These are phyloP conservation scores for Prototheca cutis DNA, from an alignment of 163 green algal species.

Conservation along the genomic window DNA sequence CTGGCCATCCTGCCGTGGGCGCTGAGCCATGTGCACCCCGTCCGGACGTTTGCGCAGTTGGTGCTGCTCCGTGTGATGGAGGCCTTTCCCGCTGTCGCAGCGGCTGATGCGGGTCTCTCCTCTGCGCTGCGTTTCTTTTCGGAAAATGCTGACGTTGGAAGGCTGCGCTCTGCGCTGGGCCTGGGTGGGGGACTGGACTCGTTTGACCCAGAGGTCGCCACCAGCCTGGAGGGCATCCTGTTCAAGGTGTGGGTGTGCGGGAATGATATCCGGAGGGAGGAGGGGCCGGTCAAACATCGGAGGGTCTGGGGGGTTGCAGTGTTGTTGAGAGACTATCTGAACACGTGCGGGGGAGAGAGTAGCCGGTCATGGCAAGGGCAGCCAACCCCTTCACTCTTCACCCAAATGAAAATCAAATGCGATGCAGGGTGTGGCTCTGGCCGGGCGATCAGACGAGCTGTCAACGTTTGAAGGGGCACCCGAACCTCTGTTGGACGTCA, in stretches of 20 bases:
- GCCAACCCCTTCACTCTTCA: too few species aligned
- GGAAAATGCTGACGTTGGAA: slow-evolving; percentile 15
- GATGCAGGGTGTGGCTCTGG: not conserved
- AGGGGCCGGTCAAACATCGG: not conserved
- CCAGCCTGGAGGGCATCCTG: slow-evolving; percentile 14
- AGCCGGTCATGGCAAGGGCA: too few species aligned
- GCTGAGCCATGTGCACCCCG: slow-evolving; percentile 33
- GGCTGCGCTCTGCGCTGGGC: slow-evolving; percentile 12
- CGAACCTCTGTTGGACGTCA: slow-evolving; percentile 24
- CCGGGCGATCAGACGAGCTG: not conserved
- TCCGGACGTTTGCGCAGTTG: slow-evolving; percentile 45
- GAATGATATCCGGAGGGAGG: too few species aligned
- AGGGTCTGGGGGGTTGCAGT: not conserved
- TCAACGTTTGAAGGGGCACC: slow-evolving; percentile 37
- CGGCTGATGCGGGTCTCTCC: not conserved
- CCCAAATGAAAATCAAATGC: too few species aligned
- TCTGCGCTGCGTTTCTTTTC: slow-evolving; percentile 20
- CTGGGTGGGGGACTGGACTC: slow-evolving; percentile 5
- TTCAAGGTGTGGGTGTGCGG: slow-evolving; percentile 2
- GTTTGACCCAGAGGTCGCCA: slow-evolving; percentile 8
- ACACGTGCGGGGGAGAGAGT: too few species aligned
- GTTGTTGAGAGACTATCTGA: too few species aligned
- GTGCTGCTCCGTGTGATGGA: slow-evolving; percentile 30
- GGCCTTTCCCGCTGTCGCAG: slow-evolving; percentile 18
- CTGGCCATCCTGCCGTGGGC: slow-evolving; percentile 29